Evolutionary conservation across 2,329 filamentous ascomycete genomes (phyloP).

Genomic region (Fusarium sp.): DNA sequence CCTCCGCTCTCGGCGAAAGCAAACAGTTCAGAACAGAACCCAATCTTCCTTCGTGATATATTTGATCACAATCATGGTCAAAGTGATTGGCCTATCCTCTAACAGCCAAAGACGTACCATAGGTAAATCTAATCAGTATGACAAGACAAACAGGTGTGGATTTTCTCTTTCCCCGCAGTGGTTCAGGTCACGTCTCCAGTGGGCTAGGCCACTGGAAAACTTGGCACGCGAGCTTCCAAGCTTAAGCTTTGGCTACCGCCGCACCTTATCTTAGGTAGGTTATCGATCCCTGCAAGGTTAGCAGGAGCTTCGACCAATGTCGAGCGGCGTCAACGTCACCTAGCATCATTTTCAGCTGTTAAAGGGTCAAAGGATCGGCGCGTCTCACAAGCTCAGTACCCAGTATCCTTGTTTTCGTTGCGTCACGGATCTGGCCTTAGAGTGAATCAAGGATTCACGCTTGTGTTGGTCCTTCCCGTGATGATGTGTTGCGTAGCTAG

Average conservation of each 20-base stretch:
- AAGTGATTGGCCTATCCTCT: too few relatives aligned
- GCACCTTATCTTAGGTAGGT: slow-evolving; percentile 38
- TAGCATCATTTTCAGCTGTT: slow-evolving; percentile 37
- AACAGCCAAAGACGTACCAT: too few relatives aligned
- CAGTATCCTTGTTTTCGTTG: slow-evolving; percentile 29
- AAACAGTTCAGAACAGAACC: too few relatives aligned
- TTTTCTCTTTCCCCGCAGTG: too few relatives aligned
- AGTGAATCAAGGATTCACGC: slow-evolving; percentile 27
- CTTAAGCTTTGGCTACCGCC: slow-evolving; percentile 9
- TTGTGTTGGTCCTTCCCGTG: slow-evolving; percentile 7
- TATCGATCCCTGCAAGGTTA: slow-evolving; percentile 1
- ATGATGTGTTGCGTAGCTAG: slow-evolving; percentile 2
- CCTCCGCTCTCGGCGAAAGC: too few relatives aligned
- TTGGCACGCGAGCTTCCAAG: slow-evolving; percentile 25
- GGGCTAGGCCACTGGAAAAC: slow-evolving; percentile 4
- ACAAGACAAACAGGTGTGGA: too few relatives aligned
- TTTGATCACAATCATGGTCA: too few relatives aligned
- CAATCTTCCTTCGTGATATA: too few relatives aligned
- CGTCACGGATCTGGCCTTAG: slow-evolving; percentile 34
- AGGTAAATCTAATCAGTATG: too few relatives aligned
- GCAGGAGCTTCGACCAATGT: slow-evolving; percentile 23
- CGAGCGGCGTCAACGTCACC: slow-evolving; percentile 38
- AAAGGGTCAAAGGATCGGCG: background rate
- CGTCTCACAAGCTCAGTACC: slow-evolving; percentile 5
- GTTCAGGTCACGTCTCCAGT: too few relatives aligned